Base-by-base conservation (phyloP, 2,329 filamentous ascomycete genomes). In the Sporothrix curviconia region DNA sequence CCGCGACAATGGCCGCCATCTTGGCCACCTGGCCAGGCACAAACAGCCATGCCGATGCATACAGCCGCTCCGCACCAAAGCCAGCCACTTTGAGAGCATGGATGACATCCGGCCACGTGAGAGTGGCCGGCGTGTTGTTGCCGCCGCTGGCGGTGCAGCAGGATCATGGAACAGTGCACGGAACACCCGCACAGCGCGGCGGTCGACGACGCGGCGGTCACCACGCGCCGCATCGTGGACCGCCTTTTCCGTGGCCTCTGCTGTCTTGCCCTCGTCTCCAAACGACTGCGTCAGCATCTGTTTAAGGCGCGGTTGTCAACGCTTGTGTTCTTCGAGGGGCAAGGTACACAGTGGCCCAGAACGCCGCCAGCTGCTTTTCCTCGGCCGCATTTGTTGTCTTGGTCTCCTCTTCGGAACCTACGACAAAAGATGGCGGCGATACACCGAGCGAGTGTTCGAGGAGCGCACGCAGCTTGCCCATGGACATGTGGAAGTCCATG, bases 1-100 rank as follows among this genome's bases (percentile, higher is more conserved):
- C 32, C 37, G 50, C 36, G 36, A 39, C 49, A 17, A 28, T 28
- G 12, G 49, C 49, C 15, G 50, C 50, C 50, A 40, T 25, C 34
- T 28, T 46, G 32, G 50, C 50, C 17, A 37, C 65, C 65, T 36
- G 57, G 60, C 28, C 69, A 62, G 54, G 58, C 22, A 56, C 52
- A 44, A 62, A 62, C 24, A 62, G 54, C 60, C 60, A 62, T 3
- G 59, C 58, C 7, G 60, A 62, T 3, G 44, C 59, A 28, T 62
- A 59, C 49, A 62, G 49, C 19, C 56, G 56, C 36, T 42, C 22
- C 3, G 56, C 56, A 3, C 42, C n/a, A 22, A 62, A 56, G 2
- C 54, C 55, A 1, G 55, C 55, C 7, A 36, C 32, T 14, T 34
- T 37, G 22, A 60, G 34, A 9, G 58, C 58, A 36, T 60, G 57